These are phyloP conservation scores for Fusarium sp. DNA, from an alignment of 2,329 filamentous ascomycete species.

Conservation along the genomic window DNA sequence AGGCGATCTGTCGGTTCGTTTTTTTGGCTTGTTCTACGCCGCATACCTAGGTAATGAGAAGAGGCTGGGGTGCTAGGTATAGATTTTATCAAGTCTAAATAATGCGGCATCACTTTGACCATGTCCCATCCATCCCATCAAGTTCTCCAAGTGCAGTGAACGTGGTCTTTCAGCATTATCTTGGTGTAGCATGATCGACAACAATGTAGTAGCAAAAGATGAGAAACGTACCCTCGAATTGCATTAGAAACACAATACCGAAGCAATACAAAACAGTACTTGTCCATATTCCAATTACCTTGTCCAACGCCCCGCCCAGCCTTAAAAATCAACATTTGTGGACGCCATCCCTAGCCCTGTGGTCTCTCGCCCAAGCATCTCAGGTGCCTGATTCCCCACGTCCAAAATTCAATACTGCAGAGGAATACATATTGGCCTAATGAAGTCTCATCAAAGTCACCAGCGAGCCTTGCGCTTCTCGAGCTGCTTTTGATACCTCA, in stretches of 20 bases:
- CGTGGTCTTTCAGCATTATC: neutral
- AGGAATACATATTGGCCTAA: neutral
- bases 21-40: constrained; percentile 36
- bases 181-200: neutral
- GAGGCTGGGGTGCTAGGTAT: constrained; percentile 37
- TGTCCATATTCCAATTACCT: constrained; percentile 8
- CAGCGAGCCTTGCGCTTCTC: neutral
- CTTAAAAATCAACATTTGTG: constrained; percentile 22
- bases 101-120: constrained; percentile 9
- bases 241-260: neutral
- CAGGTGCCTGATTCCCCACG: neutral
- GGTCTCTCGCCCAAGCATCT: neutral
- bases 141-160: neutral
- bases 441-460: neutral
- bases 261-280: neutral
- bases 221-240: neutral
- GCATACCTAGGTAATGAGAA: constrained; percentile 42
- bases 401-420: neutral
- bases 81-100: constrained; percentile 32
- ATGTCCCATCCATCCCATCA: neutral
- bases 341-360: constrained; percentile 23
- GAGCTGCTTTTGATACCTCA: constrained; percentile 68
- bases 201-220: neutral
- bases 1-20: constrained; percentile 31
- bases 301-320: constrained; percentile 38